A percentile compares a stretch with the other conserved stretches of the same genome.
Conservation (phyloP, 495 filamentous ascomycete genomes). For the Aspergillus avenaceus region DNA sequence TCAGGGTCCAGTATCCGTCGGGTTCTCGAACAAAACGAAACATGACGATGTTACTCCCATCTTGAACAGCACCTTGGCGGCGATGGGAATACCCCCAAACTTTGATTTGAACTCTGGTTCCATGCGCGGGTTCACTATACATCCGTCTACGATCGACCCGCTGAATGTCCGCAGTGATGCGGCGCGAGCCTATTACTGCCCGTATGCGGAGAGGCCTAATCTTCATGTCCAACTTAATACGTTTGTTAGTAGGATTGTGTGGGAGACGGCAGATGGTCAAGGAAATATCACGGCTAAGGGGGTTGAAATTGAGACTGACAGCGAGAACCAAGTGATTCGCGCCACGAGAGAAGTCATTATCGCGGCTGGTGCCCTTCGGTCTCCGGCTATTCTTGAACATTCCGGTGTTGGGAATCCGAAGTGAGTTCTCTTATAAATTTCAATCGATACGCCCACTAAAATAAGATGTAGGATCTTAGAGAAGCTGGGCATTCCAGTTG, state of each 20-base stretch:
- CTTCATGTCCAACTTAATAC: slow-evolving; percentile 28
- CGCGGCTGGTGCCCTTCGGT: slow-evolving; percentile 53
- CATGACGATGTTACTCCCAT: slow-evolving; percentile 11
- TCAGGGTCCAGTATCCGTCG: slow-evolving; percentile 43
- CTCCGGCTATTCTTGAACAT: slow-evolving; percentile 55
- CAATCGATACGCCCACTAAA: background rate
- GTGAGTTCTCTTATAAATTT: background rate
- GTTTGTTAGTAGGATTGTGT: slow-evolving; percentile 33
- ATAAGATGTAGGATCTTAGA: slow-evolving; percentile 27
- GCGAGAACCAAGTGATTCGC: slow-evolving; percentile 26
- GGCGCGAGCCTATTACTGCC: slow-evolving; percentile 45
- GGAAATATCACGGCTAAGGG: slow-evolving; percentile 18
- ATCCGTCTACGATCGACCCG: slow-evolving; percentile 36
- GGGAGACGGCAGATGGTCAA: slow-evolving; percentile 6
- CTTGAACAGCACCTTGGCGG: slow-evolving; percentile 19
- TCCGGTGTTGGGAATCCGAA: slow-evolving; percentile 53
- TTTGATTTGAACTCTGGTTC: slow-evolving; percentile 36
- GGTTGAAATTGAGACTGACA: slow-evolving; percentile 19
- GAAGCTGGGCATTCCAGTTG: slow-evolving; percentile 31
- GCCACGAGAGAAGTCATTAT: slow-evolving; percentile 56
- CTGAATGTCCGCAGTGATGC: slow-evolving; percentile 49
- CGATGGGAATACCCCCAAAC: slow-evolving; percentile 32
- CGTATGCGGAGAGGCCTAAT: slow-evolving; percentile 23
- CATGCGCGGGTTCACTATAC: slow-evolving; percentile 35
- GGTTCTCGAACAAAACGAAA: slow-evolving; percentile 31